Conservation (phyloP, 257 asterid genomes). For the Nyctanthes arbortristis region DNA sequence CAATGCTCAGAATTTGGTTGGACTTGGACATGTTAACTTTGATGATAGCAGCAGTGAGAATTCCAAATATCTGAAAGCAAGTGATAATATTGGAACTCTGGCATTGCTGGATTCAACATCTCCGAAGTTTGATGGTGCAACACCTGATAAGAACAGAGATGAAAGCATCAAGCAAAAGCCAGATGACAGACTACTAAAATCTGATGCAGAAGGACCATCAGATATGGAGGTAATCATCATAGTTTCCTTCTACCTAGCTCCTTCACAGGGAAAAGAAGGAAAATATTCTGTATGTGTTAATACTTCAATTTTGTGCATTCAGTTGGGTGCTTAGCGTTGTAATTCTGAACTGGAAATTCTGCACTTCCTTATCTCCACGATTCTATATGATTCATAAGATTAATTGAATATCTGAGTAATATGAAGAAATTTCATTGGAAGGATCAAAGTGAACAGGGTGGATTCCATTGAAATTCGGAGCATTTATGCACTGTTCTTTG, state of each 20-base stretch:
- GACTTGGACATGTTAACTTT: conserved; percentile 32
- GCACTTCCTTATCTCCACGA: neutral
- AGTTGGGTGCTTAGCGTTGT: neutral
- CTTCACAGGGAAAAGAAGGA: neutral
- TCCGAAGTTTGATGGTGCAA: conserved; percentile 41
- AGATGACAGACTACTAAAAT: conserved; percentile 38
- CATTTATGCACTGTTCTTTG: neutral
- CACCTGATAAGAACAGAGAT: conserved; percentile 34
- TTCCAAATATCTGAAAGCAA: conserved; percentile 37
- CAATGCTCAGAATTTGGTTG: conserved; percentile 36
- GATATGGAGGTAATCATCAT: conserved; percentile 56
- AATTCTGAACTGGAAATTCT: neutral
- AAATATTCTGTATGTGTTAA: neutral
- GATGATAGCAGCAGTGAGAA: conserved; percentile 32
- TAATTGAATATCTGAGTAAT: neutral
- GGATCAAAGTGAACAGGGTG: neutral
- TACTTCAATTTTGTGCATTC: conserved; percentile 1
- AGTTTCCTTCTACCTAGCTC: conserved; percentile 1
- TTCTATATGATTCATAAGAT: conserved; percentile 6
- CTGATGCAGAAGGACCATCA: conserved; percentile 37
- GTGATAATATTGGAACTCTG: conserved; percentile 35
- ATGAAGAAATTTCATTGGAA: neutral
- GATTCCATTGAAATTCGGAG: neutral
- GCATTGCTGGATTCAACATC: conserved; percentile 34
- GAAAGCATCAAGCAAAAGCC: conserved; percentile 24